Evolutionary conservation across 2,329 filamentous ascomycete species (phyloP).

Genomic region (Microsporum canis): DNA sequence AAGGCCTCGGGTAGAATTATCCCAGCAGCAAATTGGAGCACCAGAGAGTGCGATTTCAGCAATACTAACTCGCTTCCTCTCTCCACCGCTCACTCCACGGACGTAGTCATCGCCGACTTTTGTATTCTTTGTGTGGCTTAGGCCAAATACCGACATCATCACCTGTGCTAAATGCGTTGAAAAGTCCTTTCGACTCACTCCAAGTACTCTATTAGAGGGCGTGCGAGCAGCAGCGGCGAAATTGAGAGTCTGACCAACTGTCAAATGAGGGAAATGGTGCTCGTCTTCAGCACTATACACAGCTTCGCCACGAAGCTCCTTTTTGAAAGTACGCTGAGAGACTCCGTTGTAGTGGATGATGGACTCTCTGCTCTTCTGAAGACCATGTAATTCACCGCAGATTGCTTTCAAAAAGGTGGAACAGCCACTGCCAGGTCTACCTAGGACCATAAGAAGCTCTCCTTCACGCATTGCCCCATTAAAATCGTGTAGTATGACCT

Average conservation of each 20-base stretch:
- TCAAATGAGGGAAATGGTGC: constrained; percentile 46
- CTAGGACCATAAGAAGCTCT: constrained; percentile 34
- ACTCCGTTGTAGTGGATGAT: constrained; percentile 67
- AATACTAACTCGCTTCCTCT: constrained; percentile 48
- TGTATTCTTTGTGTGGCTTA: constrained; percentile 35
- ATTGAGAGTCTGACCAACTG: constrained; percentile 46
- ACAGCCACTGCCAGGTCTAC: constrained; percentile 43
- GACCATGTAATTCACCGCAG: constrained; percentile 68
- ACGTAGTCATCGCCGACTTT: constrained; percentile 47
- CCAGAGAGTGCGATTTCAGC: constrained; percentile 30
- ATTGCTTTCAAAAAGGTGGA: constrained; percentile 77
- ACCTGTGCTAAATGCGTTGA: constrained; percentile 31
- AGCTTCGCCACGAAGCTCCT: constrained; percentile 36
- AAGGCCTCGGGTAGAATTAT: constrained; percentile 42
- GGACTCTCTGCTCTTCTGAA: constrained; percentile 56
- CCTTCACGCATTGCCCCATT: constrained; percentile 43
- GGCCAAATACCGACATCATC: constrained; percentile 32
- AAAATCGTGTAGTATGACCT: constrained; percentile 45
- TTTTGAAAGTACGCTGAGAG: constrained; percentile 61
- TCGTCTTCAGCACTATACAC: constrained; percentile 34
- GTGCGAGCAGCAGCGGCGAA: constrained; percentile 46
- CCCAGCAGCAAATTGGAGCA: constrained; percentile 31
- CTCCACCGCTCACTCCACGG: constrained; percentile 51
- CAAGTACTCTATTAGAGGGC: constrained; percentile 33
- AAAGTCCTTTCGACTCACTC: constrained; percentile 35